These are phyloP conservation scores for Blastobotrys arbuscula DNA, from an alignment of 1,139 yeast genomes.

Conservation along the genomic window DNA sequence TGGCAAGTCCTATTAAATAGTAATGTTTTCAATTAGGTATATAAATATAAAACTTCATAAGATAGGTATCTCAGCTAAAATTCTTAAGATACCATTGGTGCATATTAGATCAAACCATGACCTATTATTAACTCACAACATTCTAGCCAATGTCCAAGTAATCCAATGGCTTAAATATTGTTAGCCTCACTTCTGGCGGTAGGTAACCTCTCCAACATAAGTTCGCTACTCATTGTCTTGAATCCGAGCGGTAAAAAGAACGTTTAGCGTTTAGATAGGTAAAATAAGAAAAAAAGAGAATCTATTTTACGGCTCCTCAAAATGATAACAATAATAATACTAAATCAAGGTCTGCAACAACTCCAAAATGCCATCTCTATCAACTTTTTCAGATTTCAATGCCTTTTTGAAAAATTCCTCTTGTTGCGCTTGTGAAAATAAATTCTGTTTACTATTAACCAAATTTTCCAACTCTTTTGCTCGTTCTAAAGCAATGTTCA, in stretches of 20 bases:
- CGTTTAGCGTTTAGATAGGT: background rate
- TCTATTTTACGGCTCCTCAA: background rate
- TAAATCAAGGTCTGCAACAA: constrained; percentile 3
- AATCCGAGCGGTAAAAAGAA: background rate
- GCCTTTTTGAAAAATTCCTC: background rate
- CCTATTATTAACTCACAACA: no score
- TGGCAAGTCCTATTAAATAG: no score
- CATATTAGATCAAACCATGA: no score
- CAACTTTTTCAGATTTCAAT: background rate
- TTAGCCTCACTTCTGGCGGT: no score
- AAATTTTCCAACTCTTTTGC: constrained; percentile 7
- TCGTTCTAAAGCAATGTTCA: constrained; percentile 26
- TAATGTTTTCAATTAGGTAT: no score
- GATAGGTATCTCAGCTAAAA: no score
- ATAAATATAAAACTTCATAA: no score
- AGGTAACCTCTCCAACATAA: no score
- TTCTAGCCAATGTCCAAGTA: no score
- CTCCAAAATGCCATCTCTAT: background rate
- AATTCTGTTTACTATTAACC: background rate
- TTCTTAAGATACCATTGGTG: no score
- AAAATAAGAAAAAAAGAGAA: background rate
- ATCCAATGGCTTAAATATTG: no score
- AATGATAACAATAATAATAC: background rate
- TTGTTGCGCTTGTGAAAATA: background rate
- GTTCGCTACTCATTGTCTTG: background rate